Percentiles rank a stretch among this genome's conserved stretches.
These are phyloP conservation scores for Cornus controversa DNA, from an alignment of 148 eudicot genomes.

Conservation along the genomic window DNA sequence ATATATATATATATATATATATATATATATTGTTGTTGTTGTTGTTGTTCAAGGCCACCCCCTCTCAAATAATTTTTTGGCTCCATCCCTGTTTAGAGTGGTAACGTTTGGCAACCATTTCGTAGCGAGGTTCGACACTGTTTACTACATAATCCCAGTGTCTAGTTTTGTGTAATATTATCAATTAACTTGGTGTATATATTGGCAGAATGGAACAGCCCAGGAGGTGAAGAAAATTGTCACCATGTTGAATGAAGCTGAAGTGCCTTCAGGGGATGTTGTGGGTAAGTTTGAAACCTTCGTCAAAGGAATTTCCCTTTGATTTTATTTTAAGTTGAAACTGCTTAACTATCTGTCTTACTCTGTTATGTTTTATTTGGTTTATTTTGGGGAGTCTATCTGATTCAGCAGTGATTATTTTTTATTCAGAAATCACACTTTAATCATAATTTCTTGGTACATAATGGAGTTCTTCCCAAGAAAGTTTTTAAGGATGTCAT, in stretches of 20 bases:
- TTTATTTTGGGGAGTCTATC: background rate
- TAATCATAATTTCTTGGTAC: background rate
- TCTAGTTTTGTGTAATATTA: background rate
- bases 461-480: background rate
- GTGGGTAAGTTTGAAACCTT: constrained; percentile 41
- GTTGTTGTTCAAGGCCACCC: no score
- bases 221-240: constrained; percentile 69
- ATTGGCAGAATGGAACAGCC: constrained; percentile 54
- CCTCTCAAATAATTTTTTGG: no score
- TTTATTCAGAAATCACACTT: background rate
- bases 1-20: no score
- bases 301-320: no score
- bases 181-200: background rate
- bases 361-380: background rate
- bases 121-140: background rate
- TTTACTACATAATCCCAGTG: background rate
- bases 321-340: no score
- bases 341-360: background rate
- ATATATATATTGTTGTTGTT: no score
- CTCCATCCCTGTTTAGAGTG: no score
- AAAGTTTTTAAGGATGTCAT: background rate
- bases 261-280: constrained; percentile 54
- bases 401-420: background rate
- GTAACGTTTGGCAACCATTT: background rate
- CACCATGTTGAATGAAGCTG: constrained; percentile 46